Percentiles rank a stretch among this genome's conserved stretches.
Evolutionary conservation across 164 flowering plant species (phyloP).

Genomic region (Akebia trifoliata): DNA sequence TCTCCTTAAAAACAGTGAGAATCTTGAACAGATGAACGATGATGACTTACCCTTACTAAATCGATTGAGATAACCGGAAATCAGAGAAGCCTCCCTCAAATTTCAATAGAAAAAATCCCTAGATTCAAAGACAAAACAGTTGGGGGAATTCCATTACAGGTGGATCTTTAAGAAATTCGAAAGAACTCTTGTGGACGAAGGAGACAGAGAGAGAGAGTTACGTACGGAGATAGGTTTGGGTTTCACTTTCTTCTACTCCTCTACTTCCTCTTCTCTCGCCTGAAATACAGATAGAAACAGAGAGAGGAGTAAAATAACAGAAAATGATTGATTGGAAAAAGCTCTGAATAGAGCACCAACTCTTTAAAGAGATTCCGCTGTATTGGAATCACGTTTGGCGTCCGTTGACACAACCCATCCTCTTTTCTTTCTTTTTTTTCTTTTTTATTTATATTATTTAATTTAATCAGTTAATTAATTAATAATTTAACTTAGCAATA

Average conservation of each 20-base stretch:
- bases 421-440: not conserved
- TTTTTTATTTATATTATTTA: too few relatives aligned
- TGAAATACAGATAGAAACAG: slow-evolving; percentile 9
- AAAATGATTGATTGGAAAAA: slow-evolving; percentile 21
- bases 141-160: slow-evolving; percentile 1
- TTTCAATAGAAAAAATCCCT: not conserved
- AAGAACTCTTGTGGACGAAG: not conserved
- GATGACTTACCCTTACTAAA: slow-evolving; percentile 3
- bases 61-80: not conserved
- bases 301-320: slow-evolving; percentile 14
- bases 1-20: too few relatives aligned
- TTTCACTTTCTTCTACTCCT: slow-evolving; percentile 26
- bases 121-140: slow-evolving; percentile 8
- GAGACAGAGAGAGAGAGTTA: slow-evolving; percentile 13
- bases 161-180: not conserved
- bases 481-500: too few relatives aligned
- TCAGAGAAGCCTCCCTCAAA: not conserved
- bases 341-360: not conserved
- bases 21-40: too few relatives aligned
- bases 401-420: slow-evolving; percentile 41
- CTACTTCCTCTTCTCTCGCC: slow-evolving; percentile 31
- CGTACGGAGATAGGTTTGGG: slow-evolving; percentile 22
- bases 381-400: slow-evolving; percentile 45
- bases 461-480: too few relatives aligned
- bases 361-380: slow-evolving; percentile 24